Percentiles rank a stretch among this genome's conserved stretches.
These are phyloP conservation scores for Metarhizium album DNA, from an alignment of 2,329 filamentous ascomycete genomes.

Conservation along the genomic window DNA sequence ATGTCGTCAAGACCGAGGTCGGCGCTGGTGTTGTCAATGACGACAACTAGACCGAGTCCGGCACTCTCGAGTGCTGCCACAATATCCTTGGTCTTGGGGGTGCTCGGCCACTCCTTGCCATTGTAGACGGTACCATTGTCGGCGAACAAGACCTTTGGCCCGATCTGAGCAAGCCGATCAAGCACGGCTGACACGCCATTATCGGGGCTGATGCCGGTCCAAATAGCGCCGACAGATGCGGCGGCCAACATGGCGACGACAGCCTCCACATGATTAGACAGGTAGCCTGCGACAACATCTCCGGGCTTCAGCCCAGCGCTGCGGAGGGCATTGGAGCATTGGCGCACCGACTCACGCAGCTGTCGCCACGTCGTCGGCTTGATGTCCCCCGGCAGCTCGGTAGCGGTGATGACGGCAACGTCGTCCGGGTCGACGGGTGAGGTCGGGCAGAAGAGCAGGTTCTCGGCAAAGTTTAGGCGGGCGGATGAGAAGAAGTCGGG, in stretches of 20 bases:
- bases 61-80: conserved; percentile 47
- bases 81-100: conserved; percentile 70
- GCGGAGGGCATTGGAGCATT: conserved; percentile 60
- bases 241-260: conserved; percentile 81
- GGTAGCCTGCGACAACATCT: conserved; percentile 59
- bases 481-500: conserved; percentile 75
- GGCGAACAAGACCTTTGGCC: conserved; percentile 70
- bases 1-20: conserved; percentile 33
- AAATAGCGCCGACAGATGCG: conserved; percentile 73
- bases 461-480: conserved; percentile 87
- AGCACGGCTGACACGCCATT: conserved; percentile 85
- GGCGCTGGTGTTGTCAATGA: conserved; percentile 56
- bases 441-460: conserved; percentile 67
- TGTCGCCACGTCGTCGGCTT: conserved; percentile 59
- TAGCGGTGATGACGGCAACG: conserved; percentile 68
- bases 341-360: conserved; percentile 65
- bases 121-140: conserved; percentile 89
- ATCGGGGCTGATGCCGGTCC: conserved; percentile 89
- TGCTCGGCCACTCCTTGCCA: conserved; percentile 74
- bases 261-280: conserved; percentile 83
- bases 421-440: conserved; percentile 38
- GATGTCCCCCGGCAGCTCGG: conserved; percentile 56
- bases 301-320: conserved; percentile 47
- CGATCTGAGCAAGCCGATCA: conserved; percentile 77
- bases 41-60: conserved; percentile 57